Percentiles rank a stretch among this genome's conserved stretches.
phyloP scores from a whole-genome alignment of 305 asterid species.

The Solanum hybrid region DNA sequence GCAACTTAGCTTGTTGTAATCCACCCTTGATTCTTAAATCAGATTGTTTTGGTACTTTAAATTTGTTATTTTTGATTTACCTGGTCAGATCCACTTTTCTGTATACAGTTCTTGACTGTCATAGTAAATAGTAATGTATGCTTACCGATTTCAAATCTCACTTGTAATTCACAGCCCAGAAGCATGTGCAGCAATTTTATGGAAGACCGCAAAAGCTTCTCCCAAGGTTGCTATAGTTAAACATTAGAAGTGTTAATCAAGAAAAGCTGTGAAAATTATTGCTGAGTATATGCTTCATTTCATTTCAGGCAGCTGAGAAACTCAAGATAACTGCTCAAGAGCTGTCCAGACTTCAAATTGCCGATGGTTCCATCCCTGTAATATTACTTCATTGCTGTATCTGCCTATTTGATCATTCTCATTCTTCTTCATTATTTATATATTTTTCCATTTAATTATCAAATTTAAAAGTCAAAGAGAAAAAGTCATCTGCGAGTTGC shows the following conservation, averaged over 20 bases:
- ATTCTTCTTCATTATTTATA: not conserved
- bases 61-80: not conserved
- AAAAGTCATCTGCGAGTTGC: not conserved
- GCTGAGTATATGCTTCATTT: constrained; percentile 7
- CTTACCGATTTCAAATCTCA: constrained; percentile 8
- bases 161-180: constrained; percentile 63
- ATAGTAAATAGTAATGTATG: not conserved
- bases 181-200: constrained; percentile 97
- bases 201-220: constrained; percentile 80
- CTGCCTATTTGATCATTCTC: not conserved
- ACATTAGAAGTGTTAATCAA: not conserved
- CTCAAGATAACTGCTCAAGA: constrained; percentile 77
- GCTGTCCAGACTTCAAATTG: constrained; percentile 52
- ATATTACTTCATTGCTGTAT: constrained; percentile 25
- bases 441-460: not conserved
- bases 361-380: constrained; percentile 81
- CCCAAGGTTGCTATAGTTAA: constrained; percentile 50
- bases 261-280: not conserved
- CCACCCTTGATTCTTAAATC: not conserved
- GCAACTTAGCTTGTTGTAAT: not conserved
- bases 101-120: not conserved
- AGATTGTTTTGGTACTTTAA: not conserved
- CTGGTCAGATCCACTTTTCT: not conserved
- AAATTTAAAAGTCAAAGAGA: not conserved
- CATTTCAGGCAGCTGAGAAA: constrained; percentile 86